Conservation (phyloP, 75 land plant genomes). For the Ceratopteris richardii region DNA sequence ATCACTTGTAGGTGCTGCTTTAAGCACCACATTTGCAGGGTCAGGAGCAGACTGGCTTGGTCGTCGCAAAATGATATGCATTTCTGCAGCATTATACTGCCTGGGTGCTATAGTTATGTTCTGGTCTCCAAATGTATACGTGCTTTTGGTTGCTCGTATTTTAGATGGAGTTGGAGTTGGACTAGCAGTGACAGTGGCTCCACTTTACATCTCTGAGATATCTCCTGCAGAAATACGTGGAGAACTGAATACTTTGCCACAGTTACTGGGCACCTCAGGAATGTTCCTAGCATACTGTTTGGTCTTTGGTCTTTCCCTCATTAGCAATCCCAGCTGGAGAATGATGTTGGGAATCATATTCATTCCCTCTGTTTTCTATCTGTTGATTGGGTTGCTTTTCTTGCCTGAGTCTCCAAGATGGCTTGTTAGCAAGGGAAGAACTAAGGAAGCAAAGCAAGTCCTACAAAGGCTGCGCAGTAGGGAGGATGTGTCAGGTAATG, state of each 20-base stretch:
- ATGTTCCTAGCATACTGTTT: constrained; percentile 85
- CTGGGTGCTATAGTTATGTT: constrained; percentile 55
- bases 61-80: constrained; percentile 49
- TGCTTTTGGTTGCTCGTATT: constrained; percentile 50
- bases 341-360: constrained; percentile 74
- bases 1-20: constrained; percentile 64
- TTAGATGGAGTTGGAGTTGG: constrained; percentile 67
- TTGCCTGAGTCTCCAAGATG: constrained; percentile 95
- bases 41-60: constrained; percentile 54
- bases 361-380: constrained; percentile 52
- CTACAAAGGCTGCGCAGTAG: constrained; percentile 63
- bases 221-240: constrained; percentile 77
- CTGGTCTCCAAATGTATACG: constrained; percentile 68
- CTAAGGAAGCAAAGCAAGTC: constrained; percentile 65
- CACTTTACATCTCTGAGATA: constrained; percentile 65
- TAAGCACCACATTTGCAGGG: constrained; percentile 63
- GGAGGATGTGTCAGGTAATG: constrained; percentile 81
- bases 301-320: constrained; percentile 80
- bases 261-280: constrained; percentile 69
- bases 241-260: constrained; percentile 70
- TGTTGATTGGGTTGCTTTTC: constrained; percentile 47
- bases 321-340: constrained; percentile 59
- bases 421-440: constrained; percentile 93
- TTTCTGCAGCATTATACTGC: constrained; percentile 55
- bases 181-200: constrained; percentile 59